A percentile compares a stretch with the other conserved stretches of the same genome.
phyloP scores from a whole-genome alignment of 306 rosid genomes.

The Albizia julibrissin region DNA sequence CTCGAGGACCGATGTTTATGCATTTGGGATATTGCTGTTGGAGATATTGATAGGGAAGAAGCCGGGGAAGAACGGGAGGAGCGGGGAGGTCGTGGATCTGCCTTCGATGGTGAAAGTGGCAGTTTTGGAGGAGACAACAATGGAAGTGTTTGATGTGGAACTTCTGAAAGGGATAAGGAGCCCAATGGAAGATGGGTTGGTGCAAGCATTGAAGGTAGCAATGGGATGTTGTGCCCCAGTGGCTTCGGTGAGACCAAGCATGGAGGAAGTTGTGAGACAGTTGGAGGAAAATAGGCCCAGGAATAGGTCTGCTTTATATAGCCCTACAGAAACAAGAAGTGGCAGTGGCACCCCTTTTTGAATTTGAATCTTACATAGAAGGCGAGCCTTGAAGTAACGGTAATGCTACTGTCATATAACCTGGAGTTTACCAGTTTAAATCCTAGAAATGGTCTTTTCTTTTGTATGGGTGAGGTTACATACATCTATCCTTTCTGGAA shows the following conservation, averaged over 20 bases:
- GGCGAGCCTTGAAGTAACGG: too few relatives aligned
- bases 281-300: conserved; percentile 98
- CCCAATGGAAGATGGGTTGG: conserved; percentile 95
- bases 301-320: conserved; percentile 94
- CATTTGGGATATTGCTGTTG: conserved; percentile 79
- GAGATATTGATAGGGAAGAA: conserved; percentile 93
- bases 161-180: conserved; percentile 86
- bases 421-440: too few relatives aligned
- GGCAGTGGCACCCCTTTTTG: conserved; percentile 96
- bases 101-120: conserved; percentile 95
- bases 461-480: too few relatives aligned
- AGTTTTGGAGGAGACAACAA: conserved; percentile 90
- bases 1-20: conserved; percentile 88
- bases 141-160: conserved; percentile 94
- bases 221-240: conserved; percentile 99
- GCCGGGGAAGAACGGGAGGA: conserved; percentile 84
- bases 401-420: too few relatives aligned
- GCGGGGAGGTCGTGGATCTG: conserved; percentile 70
- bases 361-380: conserved; percentile 43
- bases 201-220: conserved; percentile 90
- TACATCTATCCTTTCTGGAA: too few relatives aligned
- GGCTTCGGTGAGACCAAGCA: conserved; percentile 87
- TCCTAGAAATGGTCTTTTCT: too few relatives aligned
- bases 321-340: conserved; percentile 99
- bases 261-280: conserved; percentile 97